These are phyloP conservation scores for Aspergillus eucalypticola DNA, from an alignment of 2,329 filamentous ascomycete genomes.

Conservation along the genomic window DNA sequence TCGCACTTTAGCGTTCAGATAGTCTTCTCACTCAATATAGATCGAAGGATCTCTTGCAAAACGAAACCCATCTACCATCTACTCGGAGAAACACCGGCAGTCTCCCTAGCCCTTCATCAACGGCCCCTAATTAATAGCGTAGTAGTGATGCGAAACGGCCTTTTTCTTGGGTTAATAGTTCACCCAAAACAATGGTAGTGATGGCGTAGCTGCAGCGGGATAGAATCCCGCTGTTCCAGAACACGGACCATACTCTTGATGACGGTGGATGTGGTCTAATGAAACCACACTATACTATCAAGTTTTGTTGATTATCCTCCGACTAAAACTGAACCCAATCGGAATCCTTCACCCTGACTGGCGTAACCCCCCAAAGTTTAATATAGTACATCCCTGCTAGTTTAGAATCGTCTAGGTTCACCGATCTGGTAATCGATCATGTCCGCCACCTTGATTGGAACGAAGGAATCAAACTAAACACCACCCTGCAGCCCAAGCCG, in stretches of 20 bases:
- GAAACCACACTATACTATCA: constrained; percentile 1
- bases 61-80: neutral
- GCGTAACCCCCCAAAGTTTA: neutral
- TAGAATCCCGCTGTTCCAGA: constrained; percentile 6
- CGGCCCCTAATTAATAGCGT: neutral
- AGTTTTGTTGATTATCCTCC: neutral
- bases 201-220: neutral
- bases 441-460: neutral
- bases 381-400: constrained; percentile 2
- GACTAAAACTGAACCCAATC: neutral
- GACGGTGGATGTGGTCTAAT: neutral
- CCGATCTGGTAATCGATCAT: neutral
- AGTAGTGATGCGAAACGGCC: neutral
- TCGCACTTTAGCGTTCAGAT: neutral
- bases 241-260: constrained; percentile 2
- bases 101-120: neutral
- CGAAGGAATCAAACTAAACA: neutral
- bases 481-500: neutral
- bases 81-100: neutral
- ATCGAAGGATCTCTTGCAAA: neutral
- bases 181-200: too few relatives aligned
- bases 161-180: too few relatives aligned
- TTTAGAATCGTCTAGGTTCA: neutral
- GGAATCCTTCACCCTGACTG: neutral
- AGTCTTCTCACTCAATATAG: neutral